Evolutionary conservation across 1,284 basidiomycete genomes (phyloP).

Genomic region (Sparassis latifolia): DNA sequence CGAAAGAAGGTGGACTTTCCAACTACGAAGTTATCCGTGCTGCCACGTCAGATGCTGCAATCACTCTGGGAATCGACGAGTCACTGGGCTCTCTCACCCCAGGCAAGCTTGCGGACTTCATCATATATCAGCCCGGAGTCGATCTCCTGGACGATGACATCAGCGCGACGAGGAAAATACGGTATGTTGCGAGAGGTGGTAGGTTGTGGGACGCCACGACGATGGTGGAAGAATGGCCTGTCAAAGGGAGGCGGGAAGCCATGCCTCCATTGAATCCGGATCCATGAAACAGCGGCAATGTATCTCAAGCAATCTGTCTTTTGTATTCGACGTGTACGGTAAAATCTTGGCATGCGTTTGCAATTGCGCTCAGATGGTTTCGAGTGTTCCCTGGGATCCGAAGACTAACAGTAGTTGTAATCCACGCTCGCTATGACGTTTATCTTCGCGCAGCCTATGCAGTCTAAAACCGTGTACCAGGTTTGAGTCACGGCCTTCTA

Average conservation of each 20-base stretch:
- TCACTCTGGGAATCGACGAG: constrained; percentile 51
- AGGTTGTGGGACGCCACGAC: constrained; percentile 59
- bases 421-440: no score
- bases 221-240: constrained; percentile 66
- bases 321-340: no score
- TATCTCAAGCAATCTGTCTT: no score
- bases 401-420: no score
- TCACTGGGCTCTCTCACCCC: constrained; percentile 56
- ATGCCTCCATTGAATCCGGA: constrained; percentile 58
- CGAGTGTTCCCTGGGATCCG: no score
- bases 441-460: no score
- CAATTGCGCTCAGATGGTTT: no score
- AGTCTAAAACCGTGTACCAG: no score
- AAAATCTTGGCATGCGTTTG: no score
- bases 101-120: constrained; percentile 64
- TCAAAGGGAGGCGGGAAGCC: constrained; percentile 44
- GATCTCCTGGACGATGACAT: constrained; percentile 52
- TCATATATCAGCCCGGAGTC: constrained; percentile 53
- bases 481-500: no score
- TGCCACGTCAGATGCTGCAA: constrained; percentile 57
- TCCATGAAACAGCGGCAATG: no score
- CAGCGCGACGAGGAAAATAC: constrained; percentile 39
- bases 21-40: constrained; percentile 57
- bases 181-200: constrained; percentile 54
- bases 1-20: constrained; percentile 46